phyloP scores from a whole-genome alignment of 371 early-diverging fungal species.

The Gilbertella persicaria region DNA sequence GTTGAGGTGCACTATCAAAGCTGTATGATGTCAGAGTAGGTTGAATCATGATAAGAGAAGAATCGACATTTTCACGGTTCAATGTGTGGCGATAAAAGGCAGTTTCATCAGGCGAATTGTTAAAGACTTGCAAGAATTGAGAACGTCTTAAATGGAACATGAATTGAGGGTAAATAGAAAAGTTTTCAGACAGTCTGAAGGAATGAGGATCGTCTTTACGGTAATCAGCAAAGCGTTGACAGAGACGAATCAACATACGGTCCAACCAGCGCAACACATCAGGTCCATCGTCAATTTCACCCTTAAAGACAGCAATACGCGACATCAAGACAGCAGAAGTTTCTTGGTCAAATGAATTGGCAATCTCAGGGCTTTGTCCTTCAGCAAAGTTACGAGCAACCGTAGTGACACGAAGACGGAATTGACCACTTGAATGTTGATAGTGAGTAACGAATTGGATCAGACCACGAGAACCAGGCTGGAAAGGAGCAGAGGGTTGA shows the following conservation, averaged over 20 bases:
- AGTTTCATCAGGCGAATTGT: constrained; percentile 99
- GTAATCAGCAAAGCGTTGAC: constrained; percentile 97
- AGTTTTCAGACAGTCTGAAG: constrained; percentile 92
- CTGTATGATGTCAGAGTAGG: constrained; percentile 96
- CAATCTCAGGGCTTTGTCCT: constrained; percentile 86
- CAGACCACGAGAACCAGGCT: constrained; percentile 87
- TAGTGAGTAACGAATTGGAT: constrained; percentile 96
- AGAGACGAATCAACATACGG: constrained; percentile 97
- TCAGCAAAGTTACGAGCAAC: constrained; percentile 94
- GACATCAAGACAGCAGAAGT: constrained; percentile 99
- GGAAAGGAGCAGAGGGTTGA: constrained; percentile 79
- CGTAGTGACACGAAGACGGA: constrained; percentile 93
- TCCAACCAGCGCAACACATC: constrained; percentile 99
- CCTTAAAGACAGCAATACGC: constrained; percentile 97
- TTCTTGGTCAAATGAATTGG: constrained; percentile 98
- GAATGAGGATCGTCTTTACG: constrained; percentile 95
- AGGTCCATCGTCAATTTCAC: constrained; percentile 97
- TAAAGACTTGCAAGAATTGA: constrained; percentile 99
- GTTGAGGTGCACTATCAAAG: constrained; percentile 88
- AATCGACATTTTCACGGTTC: constrained; percentile 94
- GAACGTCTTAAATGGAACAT: constrained; percentile 99
- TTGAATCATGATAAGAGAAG: constrained; percentile 98
- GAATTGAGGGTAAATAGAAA: constrained; percentile 99
- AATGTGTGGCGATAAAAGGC: constrained; percentile 94
- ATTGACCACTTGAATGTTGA: constrained; percentile 92